A percentile compares a stretch with the other conserved stretches of the same genome.
These are phyloP conservation scores for Malbranchea cinnamomea DNA, from an alignment of 2,329 filamentous ascomycete species.

Conservation along the genomic window DNA sequence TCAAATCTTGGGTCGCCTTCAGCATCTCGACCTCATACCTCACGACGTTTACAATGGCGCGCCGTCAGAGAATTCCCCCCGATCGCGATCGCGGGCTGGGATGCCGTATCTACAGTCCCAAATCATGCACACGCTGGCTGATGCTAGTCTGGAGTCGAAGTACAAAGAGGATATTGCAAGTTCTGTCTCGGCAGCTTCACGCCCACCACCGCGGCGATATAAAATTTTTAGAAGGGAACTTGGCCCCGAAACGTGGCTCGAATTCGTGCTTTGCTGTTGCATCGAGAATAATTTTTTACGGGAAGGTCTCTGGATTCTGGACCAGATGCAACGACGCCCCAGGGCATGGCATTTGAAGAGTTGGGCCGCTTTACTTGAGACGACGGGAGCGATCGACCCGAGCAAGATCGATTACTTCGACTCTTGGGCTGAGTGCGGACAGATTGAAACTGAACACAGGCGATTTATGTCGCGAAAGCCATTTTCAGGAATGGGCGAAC, in stretches of 20 bases:
- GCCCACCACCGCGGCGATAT: conserved; percentile 20
- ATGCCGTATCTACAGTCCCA: conserved; percentile 29
- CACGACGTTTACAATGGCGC: conserved; percentile 29
- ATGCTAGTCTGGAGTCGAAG: conserved; percentile 30
- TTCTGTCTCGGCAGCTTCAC: too few species aligned
- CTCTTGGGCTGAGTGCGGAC: conserved; percentile 21
- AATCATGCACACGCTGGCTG: conserved; percentile 33
- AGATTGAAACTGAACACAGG: conserved; percentile 6
- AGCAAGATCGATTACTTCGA: conserved; percentile 23
- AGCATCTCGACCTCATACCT: conserved; percentile 30
- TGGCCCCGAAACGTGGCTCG: conserved; percentile 34
- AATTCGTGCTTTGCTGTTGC: conserved; percentile 37
- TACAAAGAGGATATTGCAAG: conserved; percentile 23
- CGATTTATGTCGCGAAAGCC: conserved; percentile 12
- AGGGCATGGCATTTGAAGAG: conserved; percentile 27
- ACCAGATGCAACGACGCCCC: conserved; percentile 17
- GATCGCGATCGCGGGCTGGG: conserved; percentile 26
- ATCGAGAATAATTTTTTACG: conserved; percentile 30
- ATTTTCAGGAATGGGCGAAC: conserved; percentile 26
- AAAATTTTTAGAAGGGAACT: conserved; percentile 25
- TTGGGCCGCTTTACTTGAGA: conserved; percentile 21
- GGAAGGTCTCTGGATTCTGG: conserved; percentile 27
- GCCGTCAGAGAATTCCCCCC: conserved; percentile 14
- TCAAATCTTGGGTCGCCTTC: conserved; percentile 30
- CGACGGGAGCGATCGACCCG: conserved; percentile 16